phyloP scores from a whole-genome alignment of 1,284 basidiomycete species.

The Marasmius fiardii region DNA sequence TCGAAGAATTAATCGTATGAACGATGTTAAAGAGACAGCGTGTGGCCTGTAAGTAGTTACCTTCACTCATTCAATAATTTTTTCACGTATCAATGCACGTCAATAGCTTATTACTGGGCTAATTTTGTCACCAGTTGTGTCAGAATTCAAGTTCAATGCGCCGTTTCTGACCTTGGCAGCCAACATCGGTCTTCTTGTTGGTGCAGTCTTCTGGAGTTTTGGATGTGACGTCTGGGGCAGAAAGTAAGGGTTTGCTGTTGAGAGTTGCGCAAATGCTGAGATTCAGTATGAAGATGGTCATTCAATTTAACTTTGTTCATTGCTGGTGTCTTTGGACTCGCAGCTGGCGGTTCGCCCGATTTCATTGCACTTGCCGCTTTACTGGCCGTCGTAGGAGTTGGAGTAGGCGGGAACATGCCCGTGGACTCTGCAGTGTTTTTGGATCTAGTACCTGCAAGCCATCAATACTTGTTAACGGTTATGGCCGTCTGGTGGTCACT shows the following conservation, averaged over 20 bases:
- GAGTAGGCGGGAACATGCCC: constrained; percentile 69
- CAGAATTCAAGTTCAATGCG: constrained; percentile 51
- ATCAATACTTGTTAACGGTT: constrained; percentile 62
- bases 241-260: constrained; percentile 26
- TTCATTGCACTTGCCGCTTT: constrained; percentile 50
- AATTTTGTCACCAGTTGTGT: constrained; percentile 50
- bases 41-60: constrained; percentile 44
- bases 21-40: constrained; percentile 45
- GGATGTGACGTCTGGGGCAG: constrained; percentile 63
- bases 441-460: constrained; percentile 56
- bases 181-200: constrained; percentile 60
- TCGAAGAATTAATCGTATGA: constrained; percentile 2
- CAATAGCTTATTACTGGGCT: constrained; percentile 46
- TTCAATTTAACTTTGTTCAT: constrained; percentile 78
- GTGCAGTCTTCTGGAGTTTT: constrained; percentile 62
- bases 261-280: neutral
- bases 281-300: constrained; percentile 41
- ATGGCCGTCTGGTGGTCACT: constrained; percentile 68
- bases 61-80: neutral
- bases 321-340: constrained; percentile 63
- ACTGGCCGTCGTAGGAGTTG: constrained; percentile 54
- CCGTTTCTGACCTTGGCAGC: constrained; percentile 54
- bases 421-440: constrained; percentile 83
- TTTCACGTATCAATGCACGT: neutral
- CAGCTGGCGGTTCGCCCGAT: constrained; percentile 58